Conservation (phyloP, 345 rosid genomes). For the Syzygium jambos region DNA sequence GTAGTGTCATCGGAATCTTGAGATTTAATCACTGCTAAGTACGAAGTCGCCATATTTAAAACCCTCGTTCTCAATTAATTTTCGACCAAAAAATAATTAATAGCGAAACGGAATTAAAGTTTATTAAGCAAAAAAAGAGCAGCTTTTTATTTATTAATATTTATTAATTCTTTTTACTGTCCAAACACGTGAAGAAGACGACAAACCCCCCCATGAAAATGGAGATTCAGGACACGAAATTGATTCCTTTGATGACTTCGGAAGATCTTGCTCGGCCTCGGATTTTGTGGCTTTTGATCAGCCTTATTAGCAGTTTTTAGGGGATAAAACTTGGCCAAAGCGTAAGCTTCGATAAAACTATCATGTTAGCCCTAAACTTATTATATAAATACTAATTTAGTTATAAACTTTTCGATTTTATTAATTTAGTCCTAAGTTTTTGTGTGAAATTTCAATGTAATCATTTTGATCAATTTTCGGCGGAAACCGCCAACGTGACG, state of each 20-base stretch:
- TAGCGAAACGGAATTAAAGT: background rate
- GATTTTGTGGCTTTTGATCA: background rate
- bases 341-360: accelerated
- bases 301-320: background rate
- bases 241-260: background rate
- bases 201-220: background rate
- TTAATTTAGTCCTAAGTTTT: accelerated
- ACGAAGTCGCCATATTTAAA: background rate
- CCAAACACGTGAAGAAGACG: background rate
- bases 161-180: background rate
- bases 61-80: background rate
- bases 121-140: background rate
- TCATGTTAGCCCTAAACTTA: accelerated
- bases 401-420: accelerated
- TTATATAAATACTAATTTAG: accelerated
- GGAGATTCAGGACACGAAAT: background rate
- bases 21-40: background rate
- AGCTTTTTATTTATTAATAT: background rate
- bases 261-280: background rate
- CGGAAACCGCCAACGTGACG: accelerated
- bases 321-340: background rate
- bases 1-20: background rate
- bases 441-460: background rate
- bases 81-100: too few species aligned
- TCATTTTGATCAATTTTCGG: accelerated